Conservation (phyloP, 257 asterid genomes). For the Misopates orontium region DNA sequence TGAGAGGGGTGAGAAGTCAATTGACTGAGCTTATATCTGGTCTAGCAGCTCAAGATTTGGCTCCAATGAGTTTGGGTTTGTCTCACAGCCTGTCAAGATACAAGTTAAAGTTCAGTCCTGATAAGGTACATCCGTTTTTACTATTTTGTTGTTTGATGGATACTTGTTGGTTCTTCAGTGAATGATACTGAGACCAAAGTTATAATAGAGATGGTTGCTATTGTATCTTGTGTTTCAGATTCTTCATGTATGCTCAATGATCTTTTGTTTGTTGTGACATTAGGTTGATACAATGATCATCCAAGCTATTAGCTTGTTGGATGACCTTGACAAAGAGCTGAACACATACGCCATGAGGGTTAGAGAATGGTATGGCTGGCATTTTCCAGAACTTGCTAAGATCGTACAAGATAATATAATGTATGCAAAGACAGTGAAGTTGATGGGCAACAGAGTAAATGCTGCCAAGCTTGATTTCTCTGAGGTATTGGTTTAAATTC, state of each 20-base stretch:
- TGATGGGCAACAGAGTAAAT: slow-evolving; percentile 49
- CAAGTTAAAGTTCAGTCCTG: slow-evolving; percentile 21
- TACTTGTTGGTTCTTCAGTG: not conserved
- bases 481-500: slow-evolving; percentile 38
- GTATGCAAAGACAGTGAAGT: slow-evolving; percentile 15
- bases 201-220: too few relatives aligned
- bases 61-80: slow-evolving; percentile 20
- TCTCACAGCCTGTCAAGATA: slow-evolving; percentile 18
- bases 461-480: slow-evolving; percentile 61
- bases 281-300: slow-evolving; percentile 20
- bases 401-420: slow-evolving; percentile 15
- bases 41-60: slow-evolving; percentile 20
- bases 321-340: slow-evolving; percentile 21
- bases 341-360: slow-evolving; percentile 24
- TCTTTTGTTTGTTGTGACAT: not conserved
- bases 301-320: slow-evolving; percentile 21
- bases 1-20: slow-evolving; percentile 23
- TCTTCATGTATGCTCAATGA: not conserved
- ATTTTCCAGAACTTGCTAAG: slow-evolving; percentile 21
- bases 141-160: not conserved
- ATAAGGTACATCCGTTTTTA: slow-evolving; percentile 1
- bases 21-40: slow-evolving; percentile 20
- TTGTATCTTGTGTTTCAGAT: too few relatives aligned
- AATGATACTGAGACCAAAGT: too few relatives aligned
- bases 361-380: slow-evolving; percentile 23